Base-by-base conservation (phyloP, 495 filamentous ascomycete species). In the Penicillium chermesinum region DNA sequence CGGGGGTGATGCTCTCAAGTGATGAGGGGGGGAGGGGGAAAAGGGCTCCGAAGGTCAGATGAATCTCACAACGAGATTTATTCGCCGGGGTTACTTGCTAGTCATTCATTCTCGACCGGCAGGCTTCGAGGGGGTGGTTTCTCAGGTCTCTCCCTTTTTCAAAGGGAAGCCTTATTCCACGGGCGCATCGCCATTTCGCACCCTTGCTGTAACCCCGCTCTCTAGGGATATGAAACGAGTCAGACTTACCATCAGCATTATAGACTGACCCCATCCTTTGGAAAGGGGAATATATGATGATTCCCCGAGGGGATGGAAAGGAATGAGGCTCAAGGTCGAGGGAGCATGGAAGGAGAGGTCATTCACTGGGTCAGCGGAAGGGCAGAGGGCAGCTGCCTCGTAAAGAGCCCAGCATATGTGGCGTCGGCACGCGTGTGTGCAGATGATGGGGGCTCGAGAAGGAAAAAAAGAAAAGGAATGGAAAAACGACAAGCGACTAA, bases 231-330 rank as follows among this genome's bases (percentile, higher is more conserved):
- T 57, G 54, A 53, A 65, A 63, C 42, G 48, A 47, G 52, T 41
- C 45, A 53, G 32, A 72, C 69, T 72, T 52, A 72, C 69, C 69
- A 68, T 72, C 69, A 38, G 59, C 57, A 52, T 66, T 64, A 46
- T 62, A 64, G 53, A 62, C 56, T 44, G 69, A 57, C 57, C 67
- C 67, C 69, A 72, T 72, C 54, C 51, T 69, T 58, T 57, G 38
- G 42, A 45, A 46, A 20, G 41, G 7, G 48, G 20, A 42, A 38
- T n/a, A 27, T 41, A 14, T 21, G 32, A 19, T 16, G 42, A 41
- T 20, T 33, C 44, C 34, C 16, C 22, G 16, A 30, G 25, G 38
- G 3, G 35, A 40, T 42, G 16, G 40, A 17, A 52, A 50, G 30
- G 34, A 43, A 57, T 34, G 51, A 55, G 60, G 60, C 59, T 69